Conservation (phyloP, 352 stramenopile genomes). For the Phytophthora brassicae region DNA sequence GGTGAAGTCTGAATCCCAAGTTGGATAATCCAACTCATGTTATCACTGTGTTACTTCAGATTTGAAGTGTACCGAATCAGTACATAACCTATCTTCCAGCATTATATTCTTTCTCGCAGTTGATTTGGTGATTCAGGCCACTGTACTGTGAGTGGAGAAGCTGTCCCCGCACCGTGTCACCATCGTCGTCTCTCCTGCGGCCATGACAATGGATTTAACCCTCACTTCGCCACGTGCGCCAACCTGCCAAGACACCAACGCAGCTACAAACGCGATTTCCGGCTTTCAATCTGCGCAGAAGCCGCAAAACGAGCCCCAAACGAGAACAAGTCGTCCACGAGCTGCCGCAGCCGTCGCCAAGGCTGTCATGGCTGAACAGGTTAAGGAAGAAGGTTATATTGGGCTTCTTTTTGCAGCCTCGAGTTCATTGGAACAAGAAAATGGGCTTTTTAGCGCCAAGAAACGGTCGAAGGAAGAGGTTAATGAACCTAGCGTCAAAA, state of each 20-base stretch:
- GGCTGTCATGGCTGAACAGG: slow-evolving; percentile 15
- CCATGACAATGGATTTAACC: not conserved
- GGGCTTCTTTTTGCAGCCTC: slow-evolving; percentile 5
- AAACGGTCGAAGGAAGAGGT: slow-evolving; percentile 14
- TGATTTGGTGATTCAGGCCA: not conserved
- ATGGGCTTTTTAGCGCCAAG: slow-evolving; percentile 5
- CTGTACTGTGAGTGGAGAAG: slow-evolving; percentile 3
- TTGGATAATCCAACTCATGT: too few species aligned
- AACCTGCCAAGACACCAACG: not conserved
- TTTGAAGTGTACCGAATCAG: too few species aligned
- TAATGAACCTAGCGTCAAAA: slow-evolving; percentile 8
- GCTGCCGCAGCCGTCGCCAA: slow-evolving; percentile 13
- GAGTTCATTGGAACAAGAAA: not conserved
- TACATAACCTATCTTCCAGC: not conserved
- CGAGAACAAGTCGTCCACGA: not conserved
- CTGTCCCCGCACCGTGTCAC: not conserved
- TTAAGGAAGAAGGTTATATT: slow-evolving; percentile 6
- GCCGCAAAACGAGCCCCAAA: not conserved
- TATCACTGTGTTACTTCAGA: too few species aligned
- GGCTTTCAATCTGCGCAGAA: not conserved
- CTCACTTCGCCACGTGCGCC: not conserved
- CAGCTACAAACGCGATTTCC: slow-evolving; percentile 1
- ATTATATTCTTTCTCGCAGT: not conserved
- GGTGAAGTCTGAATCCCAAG: too few species aligned
- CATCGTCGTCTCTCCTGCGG: not conserved